Conservation (phyloP, 176 grass and related monocot genomes). For the Oropetium thomaeum region DNA sequence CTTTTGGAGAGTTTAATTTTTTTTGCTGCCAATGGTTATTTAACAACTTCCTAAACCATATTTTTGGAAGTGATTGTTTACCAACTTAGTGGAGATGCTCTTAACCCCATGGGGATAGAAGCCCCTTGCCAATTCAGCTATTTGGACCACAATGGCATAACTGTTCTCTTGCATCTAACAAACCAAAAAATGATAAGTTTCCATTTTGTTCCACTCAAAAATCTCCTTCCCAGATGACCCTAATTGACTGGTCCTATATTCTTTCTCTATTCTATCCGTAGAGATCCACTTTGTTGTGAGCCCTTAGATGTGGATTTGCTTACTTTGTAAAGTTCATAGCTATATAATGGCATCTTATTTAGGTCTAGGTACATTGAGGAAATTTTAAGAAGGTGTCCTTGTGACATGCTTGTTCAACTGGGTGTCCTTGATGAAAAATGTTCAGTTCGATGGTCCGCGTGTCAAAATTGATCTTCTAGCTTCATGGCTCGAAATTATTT, state of each 20-base stretch:
- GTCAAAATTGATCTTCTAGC: not conserved
- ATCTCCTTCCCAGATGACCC: not conserved
- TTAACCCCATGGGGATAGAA: not conserved
- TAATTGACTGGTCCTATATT: not conserved
- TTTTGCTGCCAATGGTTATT: too few relatives aligned
- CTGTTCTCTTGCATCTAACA: not conserved
- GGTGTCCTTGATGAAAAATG: not conserved
- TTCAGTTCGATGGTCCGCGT: not conserved
- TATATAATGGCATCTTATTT: constrained; percentile 7
- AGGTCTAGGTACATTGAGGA: not conserved
- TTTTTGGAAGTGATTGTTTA: too few relatives aligned
- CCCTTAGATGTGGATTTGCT: not conserved
- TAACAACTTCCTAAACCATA: too few relatives aligned
- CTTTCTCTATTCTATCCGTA: not conserved
- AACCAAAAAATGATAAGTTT: not conserved
- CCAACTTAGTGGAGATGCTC: not conserved
- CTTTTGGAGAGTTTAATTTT: too few relatives aligned
- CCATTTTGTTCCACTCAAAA: not conserved
- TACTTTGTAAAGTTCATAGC: constrained; percentile 1
- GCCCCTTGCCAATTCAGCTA: not conserved
- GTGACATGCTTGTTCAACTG: not conserved
- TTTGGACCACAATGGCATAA: not conserved
- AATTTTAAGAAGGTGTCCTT: not conserved
- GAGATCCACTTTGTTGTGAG: not conserved
- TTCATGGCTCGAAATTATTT: not conserved